Evolutionary conservation across 352 stramenopile genomes (phyloP).

Genomic region (Phytophthora europaea): DNA sequence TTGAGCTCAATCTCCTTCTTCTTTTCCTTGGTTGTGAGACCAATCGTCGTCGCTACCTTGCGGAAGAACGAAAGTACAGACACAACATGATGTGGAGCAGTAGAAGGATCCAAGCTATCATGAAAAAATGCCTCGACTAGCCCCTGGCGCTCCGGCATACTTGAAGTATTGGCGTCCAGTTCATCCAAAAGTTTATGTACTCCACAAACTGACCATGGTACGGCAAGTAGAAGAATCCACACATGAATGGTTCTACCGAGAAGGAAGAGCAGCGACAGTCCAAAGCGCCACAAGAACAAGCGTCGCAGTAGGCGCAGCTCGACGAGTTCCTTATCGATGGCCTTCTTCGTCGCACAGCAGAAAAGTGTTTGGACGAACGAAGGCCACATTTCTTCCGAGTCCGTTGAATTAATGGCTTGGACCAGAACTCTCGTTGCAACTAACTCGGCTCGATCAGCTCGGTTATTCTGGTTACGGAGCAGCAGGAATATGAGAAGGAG

Average conservation of each 20-base stretch:
- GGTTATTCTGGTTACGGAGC: constrained; percentile 46
- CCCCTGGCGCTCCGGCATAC: constrained; percentile 31
- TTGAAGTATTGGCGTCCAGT: constrained; percentile 1
- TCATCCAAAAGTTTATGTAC: background rate
- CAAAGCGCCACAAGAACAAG: constrained; percentile 52
- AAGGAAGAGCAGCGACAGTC: constrained; percentile 51
- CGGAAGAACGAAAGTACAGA: constrained; percentile 44
- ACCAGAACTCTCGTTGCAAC: background rate
- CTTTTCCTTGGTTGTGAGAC: background rate
- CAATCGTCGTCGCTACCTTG: background rate
- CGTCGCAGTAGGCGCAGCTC: constrained; percentile 50
- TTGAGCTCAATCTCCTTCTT: constrained; percentile 5
- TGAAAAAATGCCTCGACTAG: constrained; percentile 42
- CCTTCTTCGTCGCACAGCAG: constrained; percentile 28
- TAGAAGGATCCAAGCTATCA: constrained; percentile 45
- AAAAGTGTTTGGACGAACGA: constrained; percentile 30
- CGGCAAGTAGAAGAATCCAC: background rate
- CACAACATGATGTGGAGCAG: constrained; percentile 45
- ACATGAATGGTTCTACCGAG: background rate
- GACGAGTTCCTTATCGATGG: constrained; percentile 30
- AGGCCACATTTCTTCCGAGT: background rate
- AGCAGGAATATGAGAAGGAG: constrained; percentile 54
- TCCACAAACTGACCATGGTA: background rate
- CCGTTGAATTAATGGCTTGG: background rate
- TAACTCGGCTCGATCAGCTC: constrained; percentile 50